These are phyloP conservation scores for Balamuthia mandrillaris DNA, from an alignment of 208 protist genomes.

Conservation along the genomic window DNA sequence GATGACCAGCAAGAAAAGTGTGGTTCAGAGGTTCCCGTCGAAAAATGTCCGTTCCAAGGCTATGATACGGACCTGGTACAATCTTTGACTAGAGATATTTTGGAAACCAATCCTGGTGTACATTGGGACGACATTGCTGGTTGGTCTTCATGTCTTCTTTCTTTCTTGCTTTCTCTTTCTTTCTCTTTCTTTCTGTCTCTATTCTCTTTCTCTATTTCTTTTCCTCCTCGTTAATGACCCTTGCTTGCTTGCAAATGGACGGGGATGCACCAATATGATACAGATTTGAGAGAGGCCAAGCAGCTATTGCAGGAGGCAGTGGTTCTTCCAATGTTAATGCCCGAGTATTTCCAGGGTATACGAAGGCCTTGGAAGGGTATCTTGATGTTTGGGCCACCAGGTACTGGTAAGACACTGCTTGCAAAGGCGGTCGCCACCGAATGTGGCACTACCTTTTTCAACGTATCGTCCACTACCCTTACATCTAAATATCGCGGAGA, in stretches of 20 bases:
- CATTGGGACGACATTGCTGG: neutral
- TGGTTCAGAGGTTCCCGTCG: too few species aligned
- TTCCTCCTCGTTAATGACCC: too few species aligned
- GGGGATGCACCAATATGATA: neutral
- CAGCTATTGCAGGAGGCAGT: neutral
- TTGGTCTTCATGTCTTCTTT: neutral
- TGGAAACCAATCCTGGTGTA: neutral
- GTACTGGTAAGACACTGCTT: slow-evolving; percentile 90
- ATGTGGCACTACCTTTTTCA: slow-evolving; percentile 96
- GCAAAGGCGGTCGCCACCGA: slow-evolving; percentile 70
- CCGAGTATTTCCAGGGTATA: neutral
- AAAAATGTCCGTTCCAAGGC: too few species aligned
- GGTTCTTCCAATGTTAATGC: neutral
- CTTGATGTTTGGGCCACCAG: slow-evolving; percentile 91
- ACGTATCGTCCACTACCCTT: slow-evolving; percentile 92
- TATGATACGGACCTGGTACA: neutral
- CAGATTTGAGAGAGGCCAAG: neutral
- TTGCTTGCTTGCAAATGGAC: neutral
- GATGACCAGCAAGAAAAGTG: too few species aligned
- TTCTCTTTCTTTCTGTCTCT: neutral
- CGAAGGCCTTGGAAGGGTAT: slow-evolving; percentile 80
- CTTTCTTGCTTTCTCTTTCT: neutral
- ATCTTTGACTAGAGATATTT: neutral
- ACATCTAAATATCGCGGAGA: slow-evolving; percentile 96
- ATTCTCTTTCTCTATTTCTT: too few species aligned